These are phyloP conservation scores for Cardamine resedifolia DNA, from an alignment of 345 rosid species.

Conservation along the genomic window DNA sequence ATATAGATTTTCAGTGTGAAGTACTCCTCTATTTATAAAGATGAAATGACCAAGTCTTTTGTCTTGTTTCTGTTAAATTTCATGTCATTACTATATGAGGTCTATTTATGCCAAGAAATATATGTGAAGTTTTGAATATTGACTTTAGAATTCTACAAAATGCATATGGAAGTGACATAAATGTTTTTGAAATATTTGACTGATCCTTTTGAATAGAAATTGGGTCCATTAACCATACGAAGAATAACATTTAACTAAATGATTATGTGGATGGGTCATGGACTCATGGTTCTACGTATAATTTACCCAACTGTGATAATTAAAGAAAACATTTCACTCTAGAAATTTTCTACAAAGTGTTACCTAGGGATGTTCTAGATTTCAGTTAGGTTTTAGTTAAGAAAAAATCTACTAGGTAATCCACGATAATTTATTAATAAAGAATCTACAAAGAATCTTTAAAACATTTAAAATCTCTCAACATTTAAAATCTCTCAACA, in stretches of 20 bases:
- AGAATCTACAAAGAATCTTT: background rate
- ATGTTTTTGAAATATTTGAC: background rate
- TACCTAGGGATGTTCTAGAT: no score
- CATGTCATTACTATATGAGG: background rate
- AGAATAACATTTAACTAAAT: background rate
- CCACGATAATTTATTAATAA: background rate
- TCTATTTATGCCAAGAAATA: background rate
- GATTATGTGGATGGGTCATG: background rate
- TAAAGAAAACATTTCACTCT: background rate
- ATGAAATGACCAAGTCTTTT: background rate
- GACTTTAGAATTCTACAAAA: background rate
- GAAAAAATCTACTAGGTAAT: no score
- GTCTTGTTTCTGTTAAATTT: background rate
- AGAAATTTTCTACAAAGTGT: no score
- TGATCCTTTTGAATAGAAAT: background rate
- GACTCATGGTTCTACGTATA: background rate
- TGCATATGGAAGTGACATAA: background rate
- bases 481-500: no score
- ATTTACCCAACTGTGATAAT: background rate
- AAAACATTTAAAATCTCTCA: background rate
- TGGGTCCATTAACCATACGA: background rate
- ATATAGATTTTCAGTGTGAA: background rate
- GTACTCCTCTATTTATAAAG: constrained; percentile 3
- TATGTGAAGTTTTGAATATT: background rate
- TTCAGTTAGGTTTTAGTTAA: no score